Evolutionary conservation across 306 rosid genomes (phyloP), one percentile per base, ranked within the genome.

Genomic region (Sicyos baderoa): DNA sequence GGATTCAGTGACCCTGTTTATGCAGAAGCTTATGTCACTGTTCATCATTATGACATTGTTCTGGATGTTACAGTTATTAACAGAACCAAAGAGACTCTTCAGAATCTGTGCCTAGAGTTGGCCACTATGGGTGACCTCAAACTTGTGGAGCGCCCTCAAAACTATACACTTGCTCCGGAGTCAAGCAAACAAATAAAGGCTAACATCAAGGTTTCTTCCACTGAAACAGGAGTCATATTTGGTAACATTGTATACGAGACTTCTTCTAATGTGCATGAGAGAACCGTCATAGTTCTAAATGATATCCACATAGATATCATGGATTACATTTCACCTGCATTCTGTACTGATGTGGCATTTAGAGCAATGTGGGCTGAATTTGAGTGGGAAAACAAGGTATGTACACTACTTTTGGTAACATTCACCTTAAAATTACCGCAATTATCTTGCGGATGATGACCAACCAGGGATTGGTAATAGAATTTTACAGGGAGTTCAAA

Each of bases 291-390:
- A 72, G 99, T 94, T 63, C 90, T 94, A 50, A 94, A 88, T 81
- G 99, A 94, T 84, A 94, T 94, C 80, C 99, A 94, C 82, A 94
- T 94, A 79, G 99, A 94, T 83, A 94, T 94, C 77, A 94, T 94
- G 99, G 99, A 94, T 77, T 94, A 94, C 85, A 94, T 94, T 72
- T 91, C 99, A 77, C 97, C 99, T 65, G 94, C 99, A 57, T 85
- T 87, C 54, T 94, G 99, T 70, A 84, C 97, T 70, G 99, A 94
- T 72, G 88, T 81, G 75, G 85, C 94, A 76, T 94, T 94, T 54
- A 87, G 99, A 81, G 86, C 96, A 37, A 94, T 94, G 99, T 94
- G 99, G 99, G 99, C 99, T 49, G 99, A 94, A 71, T 94, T 94
- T 79, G 99, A 94, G 74, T 94, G 99, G 99, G 99, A 94, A 77